Conservation (phyloP, 1,284 basidiomycete species). For the Tilletia indica region DNA sequence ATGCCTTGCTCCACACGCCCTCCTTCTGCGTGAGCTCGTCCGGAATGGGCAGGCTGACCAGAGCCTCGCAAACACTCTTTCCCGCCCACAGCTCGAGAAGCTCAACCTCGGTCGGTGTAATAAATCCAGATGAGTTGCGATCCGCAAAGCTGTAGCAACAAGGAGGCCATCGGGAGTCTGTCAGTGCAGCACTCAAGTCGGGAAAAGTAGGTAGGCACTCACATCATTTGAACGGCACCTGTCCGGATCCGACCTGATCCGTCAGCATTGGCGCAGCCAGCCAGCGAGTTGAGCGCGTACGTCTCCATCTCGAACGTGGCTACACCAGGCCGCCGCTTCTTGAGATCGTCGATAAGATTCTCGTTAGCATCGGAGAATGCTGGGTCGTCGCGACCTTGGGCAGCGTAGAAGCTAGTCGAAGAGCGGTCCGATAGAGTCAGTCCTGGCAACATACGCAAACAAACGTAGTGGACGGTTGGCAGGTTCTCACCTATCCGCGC, state of each 20-base stretch:
- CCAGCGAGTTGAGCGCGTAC: conserved; percentile 51
- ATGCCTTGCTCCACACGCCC: conserved; percentile 15
- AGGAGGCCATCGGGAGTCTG: too few relatives aligned
- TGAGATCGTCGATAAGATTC: conserved; percentile 66
- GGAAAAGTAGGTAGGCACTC: conserved; percentile 2
- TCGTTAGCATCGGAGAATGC: conserved; percentile 75
- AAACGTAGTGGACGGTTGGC: background rate
- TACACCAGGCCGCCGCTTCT: conserved; percentile 40
- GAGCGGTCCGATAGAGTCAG: background rate
- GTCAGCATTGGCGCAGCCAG: conserved; percentile 33
- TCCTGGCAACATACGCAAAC: background rate
- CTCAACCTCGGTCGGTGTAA: conserved; percentile 68
- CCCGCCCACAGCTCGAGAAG: conserved; percentile 70
- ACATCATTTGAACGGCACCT: conserved; percentile 75
- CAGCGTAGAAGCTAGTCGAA: conserved; percentile 71
- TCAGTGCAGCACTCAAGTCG: too few relatives aligned
- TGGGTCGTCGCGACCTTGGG: conserved; percentile 71
- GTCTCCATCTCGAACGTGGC: conserved; percentile 65
- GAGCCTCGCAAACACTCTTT: conserved; percentile 61
- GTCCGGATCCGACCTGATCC: conserved; percentile 63
- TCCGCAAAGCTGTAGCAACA: conserved; percentile 65
- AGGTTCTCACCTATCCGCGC: conserved; percentile 30
- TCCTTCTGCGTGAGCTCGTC: conserved; percentile 16
- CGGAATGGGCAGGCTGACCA: conserved; percentile 47
- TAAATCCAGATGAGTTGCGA: conserved; percentile 71